Base-by-base conservation (phyloP, 495 filamentous ascomycete species). In the Sphaerosporella brunnea region DNA sequence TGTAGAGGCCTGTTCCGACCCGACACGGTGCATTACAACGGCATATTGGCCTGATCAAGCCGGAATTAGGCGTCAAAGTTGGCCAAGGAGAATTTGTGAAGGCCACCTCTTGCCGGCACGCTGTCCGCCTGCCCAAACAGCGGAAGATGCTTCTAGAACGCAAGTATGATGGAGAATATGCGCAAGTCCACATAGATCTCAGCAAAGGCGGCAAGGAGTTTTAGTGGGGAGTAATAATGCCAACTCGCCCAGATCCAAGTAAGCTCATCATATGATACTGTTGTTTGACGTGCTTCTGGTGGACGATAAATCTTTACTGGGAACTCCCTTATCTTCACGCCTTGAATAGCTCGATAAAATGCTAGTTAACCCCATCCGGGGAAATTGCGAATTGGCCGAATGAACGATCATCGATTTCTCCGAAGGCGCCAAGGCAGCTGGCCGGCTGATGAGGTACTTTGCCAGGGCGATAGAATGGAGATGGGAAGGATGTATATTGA, bases 401-500 rank as follows among this genome's bases (percentile, higher is more conserved):
- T 13, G 74, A 37, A 58, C 73, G 2, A 45, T 42, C 10, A 64
- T 92, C 16, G 71, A 80, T 51, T 83, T 84, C 51, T 68, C 66
- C 30, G 65, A 51, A 38, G 23, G 42, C 40, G 39, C 60, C 55
- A 58, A 68, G 48, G 55, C 68, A 44, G 54, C 62, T 49, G 56
- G 64, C 38, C 63, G 59, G 37, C 65, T 93, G 13, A 73, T 75
- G 30, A 57, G 70, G 2, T 68, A 68, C 5, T 84, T 93, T 57
- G 73, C 77, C 1, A 66, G 67, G 39, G 77, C 78, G 20, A 79
- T 86, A 26, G 66, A 70, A 16, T 62, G 69, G 13, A 65, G 76
- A 13, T 75, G 73, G 59, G 85, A 93, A 66, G 85, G 85, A 0
- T 68, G 81, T 30, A 73, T 92, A 1, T 59, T 93, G 39, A 93